These are phyloP conservation scores for Rhizophora apiculata DNA, from an alignment of 345 rosid genomes.

Conservation along the genomic window DNA sequence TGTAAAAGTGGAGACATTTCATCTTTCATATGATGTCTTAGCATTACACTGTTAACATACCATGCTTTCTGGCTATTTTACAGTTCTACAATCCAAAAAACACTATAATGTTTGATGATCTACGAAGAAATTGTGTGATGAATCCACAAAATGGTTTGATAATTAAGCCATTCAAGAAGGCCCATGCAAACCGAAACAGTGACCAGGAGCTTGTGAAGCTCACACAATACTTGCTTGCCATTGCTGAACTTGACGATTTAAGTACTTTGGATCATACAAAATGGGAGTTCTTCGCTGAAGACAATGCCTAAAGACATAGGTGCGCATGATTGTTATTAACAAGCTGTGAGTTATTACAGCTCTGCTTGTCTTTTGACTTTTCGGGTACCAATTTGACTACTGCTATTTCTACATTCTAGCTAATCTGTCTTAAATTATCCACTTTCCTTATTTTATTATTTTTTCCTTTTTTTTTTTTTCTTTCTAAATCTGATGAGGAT, in stretches of 20 bases:
- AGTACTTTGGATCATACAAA: constrained; percentile 65
- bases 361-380: constrained; percentile 6
- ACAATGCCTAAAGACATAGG: constrained; percentile 65
- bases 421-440: too few species aligned
- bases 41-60: constrained; percentile 1
- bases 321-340: constrained; percentile 34
- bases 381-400: constrained; percentile 23
- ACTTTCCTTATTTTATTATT: too few species aligned
- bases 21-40: neutral
- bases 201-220: constrained; percentile 88
- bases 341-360: constrained; percentile 13
- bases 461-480: too few species aligned
- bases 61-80: constrained; percentile 2
- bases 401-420: too few species aligned
- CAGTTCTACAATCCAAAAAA: constrained; percentile 77
- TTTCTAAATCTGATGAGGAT: too few species aligned
- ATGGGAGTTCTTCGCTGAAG: constrained; percentile 72
- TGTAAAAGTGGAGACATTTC: neutral
- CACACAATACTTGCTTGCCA: constrained; percentile 76
- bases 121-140: constrained; percentile 86
- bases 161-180: constrained; percentile 81
- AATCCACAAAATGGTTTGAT: constrained; percentile 87
- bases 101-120: constrained; percentile 97
- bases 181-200: constrained; percentile 76
- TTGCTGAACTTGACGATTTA: constrained; percentile 78